Evolutionary conservation across 208 protist genomes (phyloP).

Genomic region (Trypanosomatidae sp.): DNA sequence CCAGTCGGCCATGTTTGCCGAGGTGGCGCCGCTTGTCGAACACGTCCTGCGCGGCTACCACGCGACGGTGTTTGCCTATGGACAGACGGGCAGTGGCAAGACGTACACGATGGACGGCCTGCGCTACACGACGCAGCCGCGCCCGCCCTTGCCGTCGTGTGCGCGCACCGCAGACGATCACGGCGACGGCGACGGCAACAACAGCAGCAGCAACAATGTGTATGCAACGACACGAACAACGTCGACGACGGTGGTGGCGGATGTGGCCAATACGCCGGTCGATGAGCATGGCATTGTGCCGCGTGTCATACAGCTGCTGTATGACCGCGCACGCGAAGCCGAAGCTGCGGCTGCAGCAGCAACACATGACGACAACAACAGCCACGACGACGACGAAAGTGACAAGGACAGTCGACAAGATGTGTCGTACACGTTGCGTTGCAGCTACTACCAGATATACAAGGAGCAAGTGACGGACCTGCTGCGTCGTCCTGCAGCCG

Average conservation of each 20-base stretch:
- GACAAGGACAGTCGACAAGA: slow-evolving; percentile 8
- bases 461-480: slow-evolving; percentile 84
- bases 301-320: slow-evolving; percentile 64
- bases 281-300: slow-evolving; percentile 69
- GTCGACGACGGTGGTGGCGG: slow-evolving; percentile 4
- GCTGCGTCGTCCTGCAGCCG: slow-evolving; percentile 15
- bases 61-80: slow-evolving; percentile 84
- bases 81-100: slow-evolving; percentile 87
- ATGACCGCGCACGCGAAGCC: slow-evolving; percentile 28
- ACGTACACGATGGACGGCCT: slow-evolving; percentile 85
- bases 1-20: slow-evolving; percentile 49
- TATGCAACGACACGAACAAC: neutral
- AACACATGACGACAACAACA: neutral
- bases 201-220: neutral
- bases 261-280: slow-evolving; percentile 10
- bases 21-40: slow-evolving; percentile 60
- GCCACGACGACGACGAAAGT: too few relatives aligned
- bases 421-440: slow-evolving; percentile 51
- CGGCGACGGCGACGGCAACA: neutral
- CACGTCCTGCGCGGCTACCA: slow-evolving; percentile 79
- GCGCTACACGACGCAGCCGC: slow-evolving; percentile 10
- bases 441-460: slow-evolving; percentile 88
- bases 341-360: neutral
- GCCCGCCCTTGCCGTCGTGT: neutral
- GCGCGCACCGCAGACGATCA: neutral